Evolutionary conservation across 2,329 filamentous ascomycete species (phyloP), one percentile per base, ranked within the genome.

Genomic region (Fusarium pilosicola): DNA sequence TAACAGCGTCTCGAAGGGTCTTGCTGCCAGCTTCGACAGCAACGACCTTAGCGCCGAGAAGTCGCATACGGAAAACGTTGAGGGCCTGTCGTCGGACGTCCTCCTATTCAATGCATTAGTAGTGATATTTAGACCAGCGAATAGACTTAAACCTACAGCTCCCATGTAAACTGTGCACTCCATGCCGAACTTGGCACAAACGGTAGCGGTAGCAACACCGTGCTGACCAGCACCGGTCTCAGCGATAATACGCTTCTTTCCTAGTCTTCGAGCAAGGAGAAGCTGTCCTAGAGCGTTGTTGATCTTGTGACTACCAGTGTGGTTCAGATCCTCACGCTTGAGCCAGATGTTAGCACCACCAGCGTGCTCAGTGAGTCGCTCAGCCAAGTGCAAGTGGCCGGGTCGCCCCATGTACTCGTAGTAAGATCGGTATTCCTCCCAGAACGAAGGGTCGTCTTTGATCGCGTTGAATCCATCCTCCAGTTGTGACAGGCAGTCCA

Each of bases 141-240:
- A 45, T 51, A n/a, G 5, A 14, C 28, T 34, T 51, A 24, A 6
- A 84, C 85, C 81, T 81, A 87, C 85, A 52, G 95, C 95, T 78
- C 96, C 96, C 96, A 99, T 99, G 85, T 95, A 99, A 62, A 99
- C 93, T 36, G 95, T 97, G 82, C 96, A 99, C 82, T 96, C 93
- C 95, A 99, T 96, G 80, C 94, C 95, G 79, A 99, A 98, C 85
- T 98, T 97, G 80, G 96, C 96, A 79, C 96, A 98, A 30, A 98
- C 95, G 0, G 96, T 99, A 2, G 96, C 96, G 36, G 96, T 98
- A 6, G 96, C 96, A 42, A 99, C 96, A 86, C 96, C 96, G 84
- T 99, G 96, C 85, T 99, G 96, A 24, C 96, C 96, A 61, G 96
- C 96, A 76, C 96, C 96, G 22, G 96, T 99, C 85, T 99, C 96